phyloP scores from a whole-genome alignment of 257 asterid genomes.

The Primulina tabacum region DNA sequence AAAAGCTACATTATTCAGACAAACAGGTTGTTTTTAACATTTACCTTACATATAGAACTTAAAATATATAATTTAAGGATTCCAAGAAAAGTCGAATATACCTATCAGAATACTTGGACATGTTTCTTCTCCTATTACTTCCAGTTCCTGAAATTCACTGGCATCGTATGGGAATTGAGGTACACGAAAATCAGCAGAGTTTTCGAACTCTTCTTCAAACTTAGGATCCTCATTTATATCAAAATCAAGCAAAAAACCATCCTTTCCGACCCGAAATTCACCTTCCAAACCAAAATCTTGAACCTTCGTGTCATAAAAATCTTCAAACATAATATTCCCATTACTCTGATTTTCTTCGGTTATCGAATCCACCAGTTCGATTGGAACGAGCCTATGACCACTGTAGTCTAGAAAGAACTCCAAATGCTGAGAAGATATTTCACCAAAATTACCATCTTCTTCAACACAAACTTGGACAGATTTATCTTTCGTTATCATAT shows the following conservation, averaged over 20 bases:
- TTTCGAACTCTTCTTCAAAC: slow-evolving; percentile 26
- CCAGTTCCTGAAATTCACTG: slow-evolving; percentile 17
- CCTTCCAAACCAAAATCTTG: slow-evolving; percentile 3
- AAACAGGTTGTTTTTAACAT: slow-evolving; percentile 28
- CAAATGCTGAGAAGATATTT: slow-evolving; percentile 45
- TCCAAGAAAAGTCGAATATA: too few relatives aligned
- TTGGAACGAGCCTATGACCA: slow-evolving; percentile 30
- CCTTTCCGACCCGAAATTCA: slow-evolving; percentile 4
- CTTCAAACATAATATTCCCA: slow-evolving; percentile 10
- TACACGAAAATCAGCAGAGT: slow-evolving; percentile 10
- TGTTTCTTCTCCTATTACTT: slow-evolving; percentile 23
- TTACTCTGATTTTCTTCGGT: slow-evolving; percentile 15
- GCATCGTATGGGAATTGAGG: not conserved
- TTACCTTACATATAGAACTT: not conserved
- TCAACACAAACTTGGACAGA: slow-evolving; percentile 43
- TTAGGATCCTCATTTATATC: slow-evolving; percentile 28
- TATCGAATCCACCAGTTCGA: slow-evolving; percentile 26
- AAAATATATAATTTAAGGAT: too few relatives aligned
- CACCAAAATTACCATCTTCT: slow-evolving; percentile 27
- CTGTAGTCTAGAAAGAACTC: slow-evolving; percentile 54
- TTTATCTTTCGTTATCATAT: slow-evolving; percentile 35
- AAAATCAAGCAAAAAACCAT: not conserved
- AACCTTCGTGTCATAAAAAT: slow-evolving; percentile 4
- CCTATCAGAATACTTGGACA: too few relatives aligned
- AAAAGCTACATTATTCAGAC: slow-evolving; percentile 38